Percentiles rank a stretch among this genome's conserved stretches.
phyloP scores from a whole-genome alignment of 345 rosid genomes.

The Eucalyptus sp. region DNA sequence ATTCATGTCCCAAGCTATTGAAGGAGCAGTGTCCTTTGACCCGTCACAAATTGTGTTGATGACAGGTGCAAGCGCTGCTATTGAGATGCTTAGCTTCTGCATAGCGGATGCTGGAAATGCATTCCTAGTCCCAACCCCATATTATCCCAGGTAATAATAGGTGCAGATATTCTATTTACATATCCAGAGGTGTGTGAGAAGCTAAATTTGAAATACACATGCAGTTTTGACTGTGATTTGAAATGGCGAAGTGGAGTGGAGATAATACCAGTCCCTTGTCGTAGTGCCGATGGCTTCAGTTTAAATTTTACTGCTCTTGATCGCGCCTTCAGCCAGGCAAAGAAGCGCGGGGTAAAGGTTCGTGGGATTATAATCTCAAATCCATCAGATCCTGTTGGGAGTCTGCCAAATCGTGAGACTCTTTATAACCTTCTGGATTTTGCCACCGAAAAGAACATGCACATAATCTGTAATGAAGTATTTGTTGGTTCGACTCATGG shows the following conservation, averaged over 20 bases:
- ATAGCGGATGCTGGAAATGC: slow-evolving; percentile 93
- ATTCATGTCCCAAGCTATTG: slow-evolving; percentile 56
- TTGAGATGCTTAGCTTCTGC: slow-evolving; percentile 79
- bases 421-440: slow-evolving; percentile 71
- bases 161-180: not conserved
- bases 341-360: slow-evolving; percentile 74
- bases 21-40: slow-evolving; percentile 40
- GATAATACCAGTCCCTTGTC: slow-evolving; percentile 79
- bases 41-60: slow-evolving; percentile 60
- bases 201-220: slow-evolving; percentile 3
- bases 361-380: slow-evolving; percentile 74
- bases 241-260: slow-evolving; percentile 92
- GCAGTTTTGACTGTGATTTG: slow-evolving; percentile 70
- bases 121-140: slow-evolving; percentile 88
- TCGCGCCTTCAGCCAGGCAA: slow-evolving; percentile 77
- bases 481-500: slow-evolving; percentile 55
- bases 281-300: slow-evolving; percentile 67
- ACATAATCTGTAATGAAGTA: slow-evolving; percentile 65
- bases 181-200: not conserved
- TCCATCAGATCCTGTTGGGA: slow-evolving; percentile 75
- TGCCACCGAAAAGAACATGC: slow-evolving; percentile 85
- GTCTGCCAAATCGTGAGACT: slow-evolving; percentile 32
- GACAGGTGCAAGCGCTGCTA: slow-evolving; percentile 64
- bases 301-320: slow-evolving; percentile 65
- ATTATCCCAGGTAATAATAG: slow-evolving; percentile 48